Evolutionary conservation across 139 green algal species (phyloP).

Genomic region (Marvania coccoides): DNA sequence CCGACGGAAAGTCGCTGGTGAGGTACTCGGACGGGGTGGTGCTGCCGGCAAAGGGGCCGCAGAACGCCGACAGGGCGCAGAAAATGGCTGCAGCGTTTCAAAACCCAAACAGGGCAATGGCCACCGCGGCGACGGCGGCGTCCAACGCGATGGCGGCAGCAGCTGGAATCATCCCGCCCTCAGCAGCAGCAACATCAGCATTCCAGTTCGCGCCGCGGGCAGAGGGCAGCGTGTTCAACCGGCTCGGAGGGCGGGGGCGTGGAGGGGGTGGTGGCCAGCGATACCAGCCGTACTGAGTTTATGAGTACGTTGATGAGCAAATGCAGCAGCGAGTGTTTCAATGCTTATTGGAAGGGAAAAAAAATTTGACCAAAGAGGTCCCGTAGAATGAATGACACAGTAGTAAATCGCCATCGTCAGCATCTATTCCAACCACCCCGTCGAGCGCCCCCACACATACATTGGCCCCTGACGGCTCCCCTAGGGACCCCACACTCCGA

Average conservation of each 20-base stretch:
- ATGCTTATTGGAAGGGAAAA: too few species aligned
- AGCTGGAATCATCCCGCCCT: not conserved
- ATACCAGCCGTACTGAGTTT: too few species aligned
- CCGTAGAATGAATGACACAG: too few species aligned
- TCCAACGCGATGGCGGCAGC: not conserved
- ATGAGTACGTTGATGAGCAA: too few species aligned
- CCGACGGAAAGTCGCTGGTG: not conserved
- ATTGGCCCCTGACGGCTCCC: too few species aligned
- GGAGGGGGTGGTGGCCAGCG: not conserved
- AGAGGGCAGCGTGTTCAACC: not conserved
- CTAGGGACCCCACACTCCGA: too few species aligned
- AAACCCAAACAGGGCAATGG: not conserved
- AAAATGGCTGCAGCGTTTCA: not conserved
- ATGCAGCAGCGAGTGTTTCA: too few species aligned
- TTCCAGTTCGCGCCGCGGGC: not conserved
- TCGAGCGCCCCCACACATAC: too few species aligned
- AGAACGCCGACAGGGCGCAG: not conserved
- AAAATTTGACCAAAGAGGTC: too few species aligned
- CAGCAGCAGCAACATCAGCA: not conserved
- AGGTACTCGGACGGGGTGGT: constrained; percentile 6
- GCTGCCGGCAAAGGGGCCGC: not conserved
- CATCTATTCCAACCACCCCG: too few species aligned
- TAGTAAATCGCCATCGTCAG: too few species aligned
- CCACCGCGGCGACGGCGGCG: not conserved
- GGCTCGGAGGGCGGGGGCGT: not conserved